Conservation (phyloP, 2,329 filamentous ascomycete genomes). For the Sporothrix phasma region DNA sequence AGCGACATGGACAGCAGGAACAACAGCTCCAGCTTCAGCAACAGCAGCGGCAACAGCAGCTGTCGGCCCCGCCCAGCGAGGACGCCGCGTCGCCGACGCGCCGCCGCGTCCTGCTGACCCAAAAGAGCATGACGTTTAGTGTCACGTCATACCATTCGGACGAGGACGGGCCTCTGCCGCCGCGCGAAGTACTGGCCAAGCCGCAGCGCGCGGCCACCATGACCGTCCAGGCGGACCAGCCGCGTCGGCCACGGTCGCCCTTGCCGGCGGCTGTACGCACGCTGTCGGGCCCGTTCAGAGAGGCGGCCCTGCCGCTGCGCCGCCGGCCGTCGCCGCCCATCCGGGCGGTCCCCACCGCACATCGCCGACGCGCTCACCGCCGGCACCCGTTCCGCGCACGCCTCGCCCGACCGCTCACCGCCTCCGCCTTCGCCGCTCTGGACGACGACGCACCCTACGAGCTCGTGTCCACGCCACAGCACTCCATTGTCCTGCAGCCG, state of each 20-base stretch:
- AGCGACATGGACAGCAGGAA: conserved; percentile 47
- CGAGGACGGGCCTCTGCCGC: conserved; percentile 13
- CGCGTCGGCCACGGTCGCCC: too few relatives aligned
- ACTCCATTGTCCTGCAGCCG: conserved; percentile 8
- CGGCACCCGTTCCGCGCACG: neutral
- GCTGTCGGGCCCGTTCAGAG: conserved; percentile 4
- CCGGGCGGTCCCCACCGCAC: too few relatives aligned
- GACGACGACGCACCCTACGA: conserved; percentile 2
- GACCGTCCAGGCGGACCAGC: conserved; percentile 2
- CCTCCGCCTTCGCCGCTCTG: neutral
- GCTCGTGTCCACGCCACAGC: conserved; percentile 9
- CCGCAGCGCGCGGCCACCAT: neutral
- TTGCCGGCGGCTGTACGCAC: conserved; percentile 3
- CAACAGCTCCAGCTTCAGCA: conserved; percentile 23
- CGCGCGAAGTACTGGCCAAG: neutral
- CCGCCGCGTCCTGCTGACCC: conserved; percentile 12
- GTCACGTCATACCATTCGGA: conserved; percentile 16
- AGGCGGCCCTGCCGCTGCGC: neutral
- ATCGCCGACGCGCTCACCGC: neutral
- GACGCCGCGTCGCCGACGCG: conserved; percentile 12
- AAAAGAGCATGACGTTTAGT: conserved; percentile 18
- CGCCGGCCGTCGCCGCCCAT: conserved; percentile 13
- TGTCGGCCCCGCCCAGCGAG: conserved; percentile 4
- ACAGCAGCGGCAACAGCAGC: neutral
- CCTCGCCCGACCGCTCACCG: conserved; percentile 12